phyloP scores from a whole-genome alignment of 495 filamentous ascomycete genomes.

The Trichoderma asperelloides region DNA sequence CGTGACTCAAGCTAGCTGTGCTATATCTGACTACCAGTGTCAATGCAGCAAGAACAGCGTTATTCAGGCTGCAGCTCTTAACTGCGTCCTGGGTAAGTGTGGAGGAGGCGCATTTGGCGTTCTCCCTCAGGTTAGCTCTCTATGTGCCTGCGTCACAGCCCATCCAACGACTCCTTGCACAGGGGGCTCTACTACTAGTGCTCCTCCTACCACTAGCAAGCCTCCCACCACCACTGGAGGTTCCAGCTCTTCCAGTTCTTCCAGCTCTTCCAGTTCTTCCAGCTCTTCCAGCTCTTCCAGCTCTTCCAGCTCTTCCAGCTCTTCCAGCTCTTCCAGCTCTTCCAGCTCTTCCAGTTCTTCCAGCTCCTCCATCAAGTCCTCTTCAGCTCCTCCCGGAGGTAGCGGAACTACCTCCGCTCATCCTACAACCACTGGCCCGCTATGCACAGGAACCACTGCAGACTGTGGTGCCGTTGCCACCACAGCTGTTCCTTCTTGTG shows the following conservation, averaged over 20 bases:
- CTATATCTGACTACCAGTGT: background rate
- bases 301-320: too few relatives aligned
- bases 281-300: too few relatives aligned
- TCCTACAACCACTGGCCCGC: background rate
- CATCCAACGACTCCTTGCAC: background rate
- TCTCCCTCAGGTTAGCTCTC: background rate
- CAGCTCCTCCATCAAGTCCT: background rate
- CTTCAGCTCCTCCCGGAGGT: background rate
- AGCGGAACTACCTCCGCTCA: background rate
- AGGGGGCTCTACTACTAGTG: background rate
- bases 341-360: too few relatives aligned
- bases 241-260: background rate
- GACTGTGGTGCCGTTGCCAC: conserved; percentile 12
- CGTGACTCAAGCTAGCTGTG: background rate
- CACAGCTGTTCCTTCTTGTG: conserved; percentile 13
- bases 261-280: too few relatives aligned
- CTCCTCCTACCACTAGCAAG: background rate
- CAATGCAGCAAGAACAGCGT: background rate
- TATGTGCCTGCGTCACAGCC: conserved; percentile 9
- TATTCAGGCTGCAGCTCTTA: background rate
- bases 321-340: too few relatives aligned
- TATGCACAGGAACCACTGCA: too few relatives aligned
- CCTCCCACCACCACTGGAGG: background rate
- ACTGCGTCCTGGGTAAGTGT: background rate
- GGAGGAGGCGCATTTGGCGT: background rate